These are phyloP conservation scores for Cystobasidium pallidum DNA, from an alignment of 1,284 basidiomycete genomes.

Conservation along the genomic window DNA sequence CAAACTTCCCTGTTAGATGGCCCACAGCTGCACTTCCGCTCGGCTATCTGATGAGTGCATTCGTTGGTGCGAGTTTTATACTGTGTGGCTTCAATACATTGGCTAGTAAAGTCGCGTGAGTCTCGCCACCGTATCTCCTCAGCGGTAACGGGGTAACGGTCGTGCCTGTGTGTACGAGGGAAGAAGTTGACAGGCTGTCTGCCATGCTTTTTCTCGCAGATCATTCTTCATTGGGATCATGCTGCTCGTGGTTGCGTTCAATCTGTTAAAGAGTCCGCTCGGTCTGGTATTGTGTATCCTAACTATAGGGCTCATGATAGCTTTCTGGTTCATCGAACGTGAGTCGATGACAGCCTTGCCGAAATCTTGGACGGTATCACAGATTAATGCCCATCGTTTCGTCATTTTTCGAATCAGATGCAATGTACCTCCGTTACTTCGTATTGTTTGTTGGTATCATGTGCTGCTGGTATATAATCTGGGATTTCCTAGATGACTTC, in stretches of 20 bases:
- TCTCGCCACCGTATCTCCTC: neutral
- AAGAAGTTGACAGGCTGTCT: neutral
- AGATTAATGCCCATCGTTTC: too few species aligned
- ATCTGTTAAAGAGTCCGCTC: constrained; percentile 12
- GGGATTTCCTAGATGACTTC: constrained; percentile 57
- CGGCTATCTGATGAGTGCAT: constrained; percentile 50
- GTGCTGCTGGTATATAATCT: constrained; percentile 49
- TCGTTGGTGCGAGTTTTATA: constrained; percentile 51
- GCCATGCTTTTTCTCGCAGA: neutral
- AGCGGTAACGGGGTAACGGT: too few species aligned
- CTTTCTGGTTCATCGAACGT: constrained; percentile 55
- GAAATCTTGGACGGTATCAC: too few species aligned
- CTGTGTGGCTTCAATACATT: constrained; percentile 54
- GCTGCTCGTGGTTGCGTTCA: constrained; percentile 27
- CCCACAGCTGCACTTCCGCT: constrained; percentile 44
- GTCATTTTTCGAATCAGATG: constrained; percentile 13
- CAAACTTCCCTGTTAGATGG: constrained; percentile 26
- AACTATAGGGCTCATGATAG: constrained; percentile 32
- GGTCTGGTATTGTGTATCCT: constrained; percentile 18
- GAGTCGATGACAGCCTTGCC: too few species aligned
- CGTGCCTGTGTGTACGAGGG: too few species aligned
- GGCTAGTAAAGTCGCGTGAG: constrained; percentile 52
- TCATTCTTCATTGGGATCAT: constrained; percentile 35
- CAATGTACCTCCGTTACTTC: constrained; percentile 52
- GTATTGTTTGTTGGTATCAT: constrained; percentile 56